Evolutionary conservation across 371 early-diverging fungal genomes (phyloP), one percentile per base, ranked within the genome.

Genomic region (Chytridium lagenaria): DNA sequence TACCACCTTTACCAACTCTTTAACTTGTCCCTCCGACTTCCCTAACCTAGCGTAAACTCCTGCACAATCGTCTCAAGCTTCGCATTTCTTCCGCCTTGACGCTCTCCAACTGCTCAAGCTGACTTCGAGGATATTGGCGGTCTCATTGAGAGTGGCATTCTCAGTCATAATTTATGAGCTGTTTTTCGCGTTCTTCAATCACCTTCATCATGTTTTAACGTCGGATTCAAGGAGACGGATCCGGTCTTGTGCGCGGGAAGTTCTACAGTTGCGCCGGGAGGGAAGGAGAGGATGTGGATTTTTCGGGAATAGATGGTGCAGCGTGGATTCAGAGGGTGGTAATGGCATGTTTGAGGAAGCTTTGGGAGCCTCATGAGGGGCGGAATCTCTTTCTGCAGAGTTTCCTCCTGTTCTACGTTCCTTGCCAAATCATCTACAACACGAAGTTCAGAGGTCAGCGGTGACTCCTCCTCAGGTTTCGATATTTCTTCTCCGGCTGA

Each of bases 101-200:
- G 66, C 78, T 78, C 68, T 84, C 87, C 15, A 87, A 39, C 67
- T 81, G 79, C 49, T 88, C 87, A 28, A 90, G 73, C 59, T 89
- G 88, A 22, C 30, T 39, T 68, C 71, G 59, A 82, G 49, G 0
- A 40, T 36, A 5, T 31, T 70, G 19, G 77, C 63, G 0, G 77
- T 78, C 44, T 89, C 88, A 49, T 85, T 86, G 7, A 92, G 75
- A 1, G 82, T 74, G 1, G 90, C 88, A 74, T 91, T 90, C 7
- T 83, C 87, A 38, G 88, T 85, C 84, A 88, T 87, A 0, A 88
- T 86, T 39, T 16, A 90, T 55, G 0, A 92, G 76, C 71, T 90
- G 92, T 10, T 68, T 77, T 69, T 92, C 92, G n/a, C 91, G 84
- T 49, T 89, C 89, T 23, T 83, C 81, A 36, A 92, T 76, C 10